phyloP scores from a whole-genome alignment of 2,329 filamentous ascomycete species.

The Mycosphaerella sp. region DNA sequence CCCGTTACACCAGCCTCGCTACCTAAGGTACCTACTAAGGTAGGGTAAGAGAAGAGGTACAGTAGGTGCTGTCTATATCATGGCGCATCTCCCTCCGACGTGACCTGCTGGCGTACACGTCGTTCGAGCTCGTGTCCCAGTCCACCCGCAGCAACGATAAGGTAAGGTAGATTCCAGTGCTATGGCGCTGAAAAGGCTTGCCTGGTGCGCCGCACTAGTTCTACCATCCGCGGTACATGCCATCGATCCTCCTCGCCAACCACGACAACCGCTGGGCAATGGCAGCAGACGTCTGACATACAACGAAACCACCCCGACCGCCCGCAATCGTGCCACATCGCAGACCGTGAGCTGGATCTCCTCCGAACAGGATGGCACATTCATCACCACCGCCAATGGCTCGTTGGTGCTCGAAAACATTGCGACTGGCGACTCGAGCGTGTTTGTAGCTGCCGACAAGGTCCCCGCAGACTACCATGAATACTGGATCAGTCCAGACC shows the following conservation, averaged over 20 bases:
- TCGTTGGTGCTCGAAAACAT: conserved; percentile 58
- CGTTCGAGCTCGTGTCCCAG: no score
- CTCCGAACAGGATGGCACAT: conserved; percentile 56
- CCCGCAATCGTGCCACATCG: conserved; percentile 10
- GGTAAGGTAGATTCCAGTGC: no score
- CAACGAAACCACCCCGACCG: conserved; percentile 19
- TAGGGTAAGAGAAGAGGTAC: no score
- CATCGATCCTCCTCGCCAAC: conserved; percentile 17
- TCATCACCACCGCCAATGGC: conserved; percentile 49
- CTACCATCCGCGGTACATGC: conserved; percentile 13
- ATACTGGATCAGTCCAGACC: conserved; percentile 58
- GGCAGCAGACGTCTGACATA: conserved; percentile 17
- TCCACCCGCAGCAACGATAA: no score
- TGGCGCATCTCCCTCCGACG: no score
- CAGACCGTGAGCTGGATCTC: conserved; percentile 47
- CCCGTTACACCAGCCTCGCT: no score
- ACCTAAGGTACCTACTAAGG: no score
- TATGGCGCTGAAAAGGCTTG: conserved; percentile 11
- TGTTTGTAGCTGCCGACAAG: conserved; percentile 53
- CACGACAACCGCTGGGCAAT: conserved; percentile 17
- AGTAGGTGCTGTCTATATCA: no score
- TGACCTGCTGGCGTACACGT: no score
- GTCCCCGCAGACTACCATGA: conserved; percentile 52
- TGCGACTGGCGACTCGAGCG: conserved; percentile 50
- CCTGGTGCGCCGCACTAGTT: conserved; percentile 6